These are phyloP conservation scores for Boletus eberwhitei DNA, from an alignment of 768 basidiomycete genomes.

Conservation along the genomic window DNA sequence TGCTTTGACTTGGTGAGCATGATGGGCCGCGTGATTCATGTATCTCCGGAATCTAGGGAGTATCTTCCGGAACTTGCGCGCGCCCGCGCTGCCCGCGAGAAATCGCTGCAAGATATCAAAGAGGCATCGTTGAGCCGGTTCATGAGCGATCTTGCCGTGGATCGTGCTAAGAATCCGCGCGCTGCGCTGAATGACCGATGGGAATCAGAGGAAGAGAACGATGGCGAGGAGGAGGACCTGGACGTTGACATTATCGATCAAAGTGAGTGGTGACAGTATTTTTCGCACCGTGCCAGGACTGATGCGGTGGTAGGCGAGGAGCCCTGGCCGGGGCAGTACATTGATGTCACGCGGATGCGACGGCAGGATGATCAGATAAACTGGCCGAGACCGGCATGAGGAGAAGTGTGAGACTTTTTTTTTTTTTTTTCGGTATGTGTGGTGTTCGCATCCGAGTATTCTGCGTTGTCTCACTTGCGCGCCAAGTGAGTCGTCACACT, in stretches of 20 bases:
- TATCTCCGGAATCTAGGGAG: constrained; percentile 50
- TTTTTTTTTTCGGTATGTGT: background rate
- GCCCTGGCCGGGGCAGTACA: constrained; percentile 68
- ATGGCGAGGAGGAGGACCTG: constrained; percentile 51
- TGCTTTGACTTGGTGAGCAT: background rate
- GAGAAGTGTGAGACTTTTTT: background rate
- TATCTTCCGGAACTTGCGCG: constrained; percentile 88
- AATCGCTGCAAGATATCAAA: constrained; percentile 62
- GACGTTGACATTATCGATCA: constrained; percentile 64
- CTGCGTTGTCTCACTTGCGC: background rate
- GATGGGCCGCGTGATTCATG: constrained; percentile 6
- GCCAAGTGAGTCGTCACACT: background rate
- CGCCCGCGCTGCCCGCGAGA: constrained; percentile 60
- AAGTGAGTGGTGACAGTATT: constrained; percentile 45
- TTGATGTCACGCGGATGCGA: constrained; percentile 65
- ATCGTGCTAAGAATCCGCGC: constrained; percentile 61
- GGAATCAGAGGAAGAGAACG: constrained; percentile 56
- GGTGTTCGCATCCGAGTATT: background rate
- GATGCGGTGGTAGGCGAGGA: constrained; percentile 52
- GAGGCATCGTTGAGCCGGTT: constrained; percentile 73
- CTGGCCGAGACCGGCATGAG: constrained; percentile 70
- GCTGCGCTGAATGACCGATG: constrained; percentile 56
- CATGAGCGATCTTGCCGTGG: constrained; percentile 77
- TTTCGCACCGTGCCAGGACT: constrained; percentile 5
- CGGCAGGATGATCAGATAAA: constrained; percentile 54